phyloP scores from a whole-genome alignment of 345 rosid genomes.

The Jatropha curcas region DNA sequence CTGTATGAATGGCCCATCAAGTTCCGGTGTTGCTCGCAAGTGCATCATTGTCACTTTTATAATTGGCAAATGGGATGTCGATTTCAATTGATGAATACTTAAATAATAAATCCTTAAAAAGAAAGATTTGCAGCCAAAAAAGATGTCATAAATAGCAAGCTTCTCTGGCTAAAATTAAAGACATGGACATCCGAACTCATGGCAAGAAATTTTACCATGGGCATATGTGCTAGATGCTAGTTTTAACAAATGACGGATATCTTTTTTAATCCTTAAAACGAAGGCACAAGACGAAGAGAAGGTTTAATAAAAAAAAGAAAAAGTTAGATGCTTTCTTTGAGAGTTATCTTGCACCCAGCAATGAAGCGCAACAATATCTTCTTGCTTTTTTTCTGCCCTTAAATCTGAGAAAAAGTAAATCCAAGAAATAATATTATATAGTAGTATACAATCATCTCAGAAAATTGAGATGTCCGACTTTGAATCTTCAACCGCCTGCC shows the following conservation, averaged over 20 bases:
- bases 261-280: background rate
- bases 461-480: no score
- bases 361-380: no score
- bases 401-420: no score
- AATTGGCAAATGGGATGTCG: no score
- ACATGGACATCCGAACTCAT: background rate
- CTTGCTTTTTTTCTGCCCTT: no score
- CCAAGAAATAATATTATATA: no score
- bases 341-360: background rate
- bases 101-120: background rate
- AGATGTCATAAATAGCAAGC: background rate
- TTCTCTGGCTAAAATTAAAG: background rate
- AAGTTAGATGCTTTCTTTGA: background rate
- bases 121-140: background rate
- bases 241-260: background rate
- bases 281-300: background rate
- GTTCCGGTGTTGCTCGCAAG: constrained; percentile 98
- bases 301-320: background rate
- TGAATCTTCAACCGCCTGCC: no score
- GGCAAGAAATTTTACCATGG: background rate
- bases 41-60: constrained; percentile 36
- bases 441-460: no score
- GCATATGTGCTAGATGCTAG: background rate
- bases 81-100: no score
- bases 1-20: constrained; percentile 90